A percentile compares a stretch with the other conserved stretches of the same genome.
Conservation (phyloP, 129 eudicot genomes). For the Pittosporum tobira region DNA sequence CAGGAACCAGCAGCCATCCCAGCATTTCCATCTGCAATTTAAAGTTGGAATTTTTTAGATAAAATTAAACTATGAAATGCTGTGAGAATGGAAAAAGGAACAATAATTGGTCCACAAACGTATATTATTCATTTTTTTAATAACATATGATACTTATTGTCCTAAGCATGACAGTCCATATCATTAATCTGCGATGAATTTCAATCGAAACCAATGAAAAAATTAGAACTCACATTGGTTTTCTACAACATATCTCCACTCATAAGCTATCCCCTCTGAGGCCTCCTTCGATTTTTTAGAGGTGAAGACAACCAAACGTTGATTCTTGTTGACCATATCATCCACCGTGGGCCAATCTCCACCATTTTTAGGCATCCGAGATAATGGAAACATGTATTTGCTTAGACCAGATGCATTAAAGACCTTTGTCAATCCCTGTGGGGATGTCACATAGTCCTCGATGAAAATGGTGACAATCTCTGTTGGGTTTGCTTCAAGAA, state of each 20-base stretch:
- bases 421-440: conserved; percentile 27
- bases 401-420: conserved; percentile 28
- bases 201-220: too few relatives aligned
- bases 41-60: not conserved
- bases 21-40: conserved; percentile 12
- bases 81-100: not conserved
- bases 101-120: too few relatives aligned
- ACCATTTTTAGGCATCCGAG: conserved; percentile 25
- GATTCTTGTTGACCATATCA: conserved; percentile 28
- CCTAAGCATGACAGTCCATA: too few relatives aligned
- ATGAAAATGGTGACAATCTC: conserved; percentile 27
- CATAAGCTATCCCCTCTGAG: conserved; percentile 22
- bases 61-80: too few relatives aligned
- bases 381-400: conserved; percentile 21
- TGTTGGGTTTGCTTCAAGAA: conserved; percentile 19
- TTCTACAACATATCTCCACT: conserved; percentile 31
- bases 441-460: conserved; percentile 26
- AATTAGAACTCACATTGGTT: conserved; percentile 19
- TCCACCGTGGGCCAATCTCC: conserved; percentile 29
- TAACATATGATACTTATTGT: not conserved
- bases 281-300: conserved; percentile 21
- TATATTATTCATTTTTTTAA: too few relatives aligned
- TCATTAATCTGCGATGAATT: too few relatives aligned
- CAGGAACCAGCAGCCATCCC: conserved; percentile 24
- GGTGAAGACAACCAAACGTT: conserved; percentile 25